These are phyloP conservation scores for Eragrostis curvula DNA, from an alignment of 176 grass and related monocot genomes.

Conservation along the genomic window DNA sequence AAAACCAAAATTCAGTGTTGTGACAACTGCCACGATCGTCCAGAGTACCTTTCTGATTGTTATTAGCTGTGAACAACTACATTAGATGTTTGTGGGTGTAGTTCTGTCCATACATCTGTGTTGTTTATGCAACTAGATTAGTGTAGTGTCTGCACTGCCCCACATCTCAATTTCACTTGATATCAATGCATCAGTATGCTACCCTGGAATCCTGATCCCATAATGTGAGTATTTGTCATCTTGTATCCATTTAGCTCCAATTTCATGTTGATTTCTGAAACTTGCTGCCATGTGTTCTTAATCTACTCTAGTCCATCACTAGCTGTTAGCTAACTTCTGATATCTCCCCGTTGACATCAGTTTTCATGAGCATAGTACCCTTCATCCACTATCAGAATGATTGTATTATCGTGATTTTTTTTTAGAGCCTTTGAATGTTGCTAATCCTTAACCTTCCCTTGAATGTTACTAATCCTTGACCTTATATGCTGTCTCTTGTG, in stretches of 20 bases:
- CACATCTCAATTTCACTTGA: not conserved
- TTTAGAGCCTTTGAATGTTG: slow-evolving; percentile 17
- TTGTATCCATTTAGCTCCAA: not conserved
- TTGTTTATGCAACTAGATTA: not conserved
- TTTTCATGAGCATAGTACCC: too few relatives aligned
- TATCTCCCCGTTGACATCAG: not conserved
- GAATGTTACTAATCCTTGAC: not conserved
- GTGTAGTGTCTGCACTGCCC: not conserved
- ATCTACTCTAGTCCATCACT: not conserved
- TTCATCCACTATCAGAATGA: not conserved
- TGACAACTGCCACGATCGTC: not conserved
- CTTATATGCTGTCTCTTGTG: not conserved
- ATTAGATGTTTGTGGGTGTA: not conserved
- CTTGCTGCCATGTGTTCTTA: not conserved
- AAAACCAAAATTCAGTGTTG: not conserved
- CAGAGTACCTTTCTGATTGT: not conserved
- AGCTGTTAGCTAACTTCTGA: not conserved
- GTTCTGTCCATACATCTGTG: not conserved
- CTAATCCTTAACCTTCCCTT: slow-evolving; percentile 6
- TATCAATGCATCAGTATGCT: not conserved
- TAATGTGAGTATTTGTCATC: not conserved
- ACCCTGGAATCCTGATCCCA: not conserved
- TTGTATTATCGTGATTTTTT: not conserved
- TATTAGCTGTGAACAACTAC: not conserved
- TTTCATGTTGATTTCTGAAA: not conserved